A percentile compares a stretch with the other conserved stretches of the same genome.
Conservation (phyloP, 2,329 filamentous ascomycete genomes). For the Penicillium decumbens region DNA sequence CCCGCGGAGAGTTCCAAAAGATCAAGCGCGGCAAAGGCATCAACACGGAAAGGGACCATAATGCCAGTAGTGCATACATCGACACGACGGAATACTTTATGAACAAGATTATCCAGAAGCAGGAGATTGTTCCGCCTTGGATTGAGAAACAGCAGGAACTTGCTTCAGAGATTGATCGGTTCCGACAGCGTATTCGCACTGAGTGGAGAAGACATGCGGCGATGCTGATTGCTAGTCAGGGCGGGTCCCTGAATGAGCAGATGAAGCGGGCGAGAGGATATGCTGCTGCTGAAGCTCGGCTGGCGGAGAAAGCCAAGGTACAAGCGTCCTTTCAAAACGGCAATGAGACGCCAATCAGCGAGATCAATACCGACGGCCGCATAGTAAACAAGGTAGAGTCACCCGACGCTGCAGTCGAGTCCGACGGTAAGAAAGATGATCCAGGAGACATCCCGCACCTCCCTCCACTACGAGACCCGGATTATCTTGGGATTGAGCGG, state of each 20-base stretch:
- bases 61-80: slow-evolving; percentile 80
- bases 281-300: slow-evolving; percentile 65
- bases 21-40: slow-evolving; percentile 74
- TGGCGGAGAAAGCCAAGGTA: slow-evolving; percentile 23
- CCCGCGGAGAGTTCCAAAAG: slow-evolving; percentile 81
- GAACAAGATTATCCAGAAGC: slow-evolving; percentile 97
- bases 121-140: slow-evolving; percentile 95
- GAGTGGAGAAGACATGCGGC: slow-evolving; percentile 85
- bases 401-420: not conserved
- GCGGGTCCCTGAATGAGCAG: slow-evolving; percentile 70
- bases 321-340: slow-evolving; percentile 24
- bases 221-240: slow-evolving; percentile 68
- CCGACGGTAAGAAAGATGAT: slow-evolving; percentile 5
- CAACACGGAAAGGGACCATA: slow-evolving; percentile 65
- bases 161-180: slow-evolving; percentile 61
- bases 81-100: slow-evolving; percentile 97
- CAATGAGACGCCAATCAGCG: slow-evolving; percentile 6
- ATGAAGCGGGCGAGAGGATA: slow-evolving; percentile 66
- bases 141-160: slow-evolving; percentile 98
- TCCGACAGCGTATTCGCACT: slow-evolving; percentile 67
- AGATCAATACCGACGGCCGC: slow-evolving; percentile 26
- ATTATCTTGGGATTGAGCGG: slow-evolving; percentile 68
- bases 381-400: slow-evolving; percentile 11
- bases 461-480: slow-evolving; percentile 69
- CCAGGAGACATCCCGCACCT: slow-evolving; percentile 37